These are phyloP conservation scores for Fusarium stilboides DNA, from an alignment of 2,329 filamentous ascomycete genomes.

Conservation along the genomic window DNA sequence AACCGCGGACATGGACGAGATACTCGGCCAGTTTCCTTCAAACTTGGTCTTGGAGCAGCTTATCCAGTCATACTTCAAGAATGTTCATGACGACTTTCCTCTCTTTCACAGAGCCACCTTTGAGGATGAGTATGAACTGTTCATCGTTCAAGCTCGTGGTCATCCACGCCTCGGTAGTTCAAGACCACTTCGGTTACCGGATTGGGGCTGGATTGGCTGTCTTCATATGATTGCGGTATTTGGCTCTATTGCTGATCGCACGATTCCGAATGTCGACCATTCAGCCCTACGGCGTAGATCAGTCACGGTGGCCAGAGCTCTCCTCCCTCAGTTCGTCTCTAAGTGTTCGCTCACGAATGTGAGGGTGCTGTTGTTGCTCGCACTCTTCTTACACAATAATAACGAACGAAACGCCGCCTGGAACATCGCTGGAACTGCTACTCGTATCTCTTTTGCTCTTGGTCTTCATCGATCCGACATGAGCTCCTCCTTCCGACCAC, in stretches of 20 bases:
- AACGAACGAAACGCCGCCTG: conserved; percentile 58
- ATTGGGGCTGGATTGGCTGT: conserved; percentile 56
- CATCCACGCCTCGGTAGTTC: conserved; percentile 11
- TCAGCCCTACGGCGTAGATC: conserved; percentile 43
- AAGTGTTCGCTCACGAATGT: conserved; percentile 40
- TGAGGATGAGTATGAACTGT: conserved; percentile 54
- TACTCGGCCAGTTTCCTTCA: conserved; percentile 48
- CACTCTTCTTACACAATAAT: conserved; percentile 57
- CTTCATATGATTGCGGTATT: conserved; percentile 58
- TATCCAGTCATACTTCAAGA: conserved; percentile 55
- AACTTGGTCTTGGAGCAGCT: conserved; percentile 50
- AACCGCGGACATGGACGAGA: conserved; percentile 49
- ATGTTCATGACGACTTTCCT: conserved; percentile 56
- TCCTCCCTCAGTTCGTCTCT: conserved; percentile 39
- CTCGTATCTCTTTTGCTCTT: conserved; percentile 52
- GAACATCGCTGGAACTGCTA: conserved; percentile 55
- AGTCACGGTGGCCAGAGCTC: conserved; percentile 13
- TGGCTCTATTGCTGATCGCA: conserved; percentile 51
- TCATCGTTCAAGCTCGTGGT: conserved; percentile 43
- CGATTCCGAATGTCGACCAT: conserved; percentile 49
- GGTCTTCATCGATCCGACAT: conserved; percentile 54
- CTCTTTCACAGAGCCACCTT: conserved; percentile 56
- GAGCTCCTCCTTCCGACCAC: conserved; percentile 50
- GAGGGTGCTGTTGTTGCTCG: conserved; percentile 29
- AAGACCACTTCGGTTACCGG: conserved; percentile 35